Base-by-base conservation (phyloP, 202 grass and related monocot species). In the Zoysia matrella region DNA sequence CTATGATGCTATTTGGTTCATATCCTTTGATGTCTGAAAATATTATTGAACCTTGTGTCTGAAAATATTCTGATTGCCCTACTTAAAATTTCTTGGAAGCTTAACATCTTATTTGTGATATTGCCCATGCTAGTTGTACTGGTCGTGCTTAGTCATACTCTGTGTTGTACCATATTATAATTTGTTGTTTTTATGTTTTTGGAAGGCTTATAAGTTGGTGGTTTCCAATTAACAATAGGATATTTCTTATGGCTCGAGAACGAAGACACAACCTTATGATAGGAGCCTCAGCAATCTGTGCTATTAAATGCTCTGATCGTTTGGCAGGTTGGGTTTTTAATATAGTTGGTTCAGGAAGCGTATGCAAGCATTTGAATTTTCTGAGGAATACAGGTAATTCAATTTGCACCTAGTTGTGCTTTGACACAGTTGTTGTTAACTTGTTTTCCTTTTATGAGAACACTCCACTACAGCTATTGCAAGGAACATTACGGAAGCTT, bases 361-460 rank as follows among this genome's bases (percentile, higher is more conserved):
- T 69, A 41, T 18, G 47, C 22, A 42, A 49, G 41, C 55, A 76
- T 62, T 76, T 61, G 42, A 70, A 76, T 76, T 71, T 82, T 47
- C 13, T 56, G 72, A 15, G 73, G 58, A 87, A 87, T 18, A 57
- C 63, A 50, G 72, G 78, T 76, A 76, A 82, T 42, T 63, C 18
- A 39, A 15, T 72, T 71, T 72, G 49, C 56, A 66, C 58, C 71
- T 48, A 11, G 5, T 47, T 42, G 48, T 65, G 66, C 57, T 71
- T 87, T 62, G 66, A 65, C 49, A 63, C 6, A 52, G 80, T 54
- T 63, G 7, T 77, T 62, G 30, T 36, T 36, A 36, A 36, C 30
- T 36, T 36, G 30, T 36, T 36, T 74, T 73, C 55, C 30, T 65
- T 80, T 71, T 76, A 75, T 81, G 63, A 55, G 60, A 71, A 82